Evolutionary conservation across 2,329 filamentous ascomycete genomes (phyloP).

Genomic region (Zasmidium citrigriseum): DNA sequence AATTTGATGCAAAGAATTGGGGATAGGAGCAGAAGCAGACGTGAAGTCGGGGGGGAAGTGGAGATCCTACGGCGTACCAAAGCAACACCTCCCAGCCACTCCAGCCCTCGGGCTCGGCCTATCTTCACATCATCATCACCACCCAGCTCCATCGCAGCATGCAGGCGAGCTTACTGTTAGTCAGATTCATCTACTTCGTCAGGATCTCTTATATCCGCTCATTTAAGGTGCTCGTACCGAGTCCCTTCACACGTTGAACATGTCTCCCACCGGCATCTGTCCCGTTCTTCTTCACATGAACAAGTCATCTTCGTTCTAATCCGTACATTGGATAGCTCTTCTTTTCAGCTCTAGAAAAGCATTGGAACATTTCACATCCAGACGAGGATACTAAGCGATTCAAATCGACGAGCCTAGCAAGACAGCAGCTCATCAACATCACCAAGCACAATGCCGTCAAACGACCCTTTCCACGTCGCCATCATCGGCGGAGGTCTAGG

Average conservation of each 20-base stretch:
- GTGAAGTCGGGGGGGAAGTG: neutral
- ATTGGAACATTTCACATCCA: no score
- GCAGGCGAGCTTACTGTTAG: neutral
- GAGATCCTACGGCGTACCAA: neutral
- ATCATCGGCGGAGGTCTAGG: conserved; percentile 63
- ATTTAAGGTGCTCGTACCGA: no score
- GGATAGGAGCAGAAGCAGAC: neutral
- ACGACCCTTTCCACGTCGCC: conserved; percentile 37
- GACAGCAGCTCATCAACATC: neutral
- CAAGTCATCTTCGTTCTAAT: neutral
- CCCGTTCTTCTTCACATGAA: no score
- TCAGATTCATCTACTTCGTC: neutral
- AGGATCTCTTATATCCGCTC: neutral
- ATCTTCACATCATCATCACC: no score
- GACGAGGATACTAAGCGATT: no score
- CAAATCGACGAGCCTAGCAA: no score
- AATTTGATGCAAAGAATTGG: neutral
- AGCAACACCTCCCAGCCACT: neutral
- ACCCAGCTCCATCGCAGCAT: neutral
- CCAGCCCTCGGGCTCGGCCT: no score
- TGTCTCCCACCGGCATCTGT: no score
- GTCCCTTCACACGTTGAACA: no score
- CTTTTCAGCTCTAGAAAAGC: no score
- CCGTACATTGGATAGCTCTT: no score
- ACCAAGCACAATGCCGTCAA: neutral